Conservation (phyloP, 768 basidiomycete genomes). For the Tremella yokohamensis region DNA sequence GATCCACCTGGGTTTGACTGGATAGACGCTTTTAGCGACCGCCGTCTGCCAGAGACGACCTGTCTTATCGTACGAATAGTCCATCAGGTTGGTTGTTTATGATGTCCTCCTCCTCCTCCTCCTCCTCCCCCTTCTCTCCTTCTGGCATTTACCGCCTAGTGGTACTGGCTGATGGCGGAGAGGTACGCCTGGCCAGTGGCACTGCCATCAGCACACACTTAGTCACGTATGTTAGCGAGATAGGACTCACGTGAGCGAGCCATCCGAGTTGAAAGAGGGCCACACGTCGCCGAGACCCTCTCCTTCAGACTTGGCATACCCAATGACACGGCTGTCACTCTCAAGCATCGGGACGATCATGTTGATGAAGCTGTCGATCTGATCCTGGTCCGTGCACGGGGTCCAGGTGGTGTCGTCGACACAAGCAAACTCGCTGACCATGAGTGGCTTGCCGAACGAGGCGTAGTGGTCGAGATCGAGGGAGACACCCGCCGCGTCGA, state of each 20-base stretch:
- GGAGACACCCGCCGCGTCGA: constrained; percentile 45
- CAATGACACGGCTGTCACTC: constrained; percentile 43
- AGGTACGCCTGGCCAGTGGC: constrained; percentile 45
- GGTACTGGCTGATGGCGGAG: constrained; percentile 43
- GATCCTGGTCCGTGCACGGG: constrained; percentile 49
- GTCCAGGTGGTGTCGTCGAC: constrained; percentile 47
- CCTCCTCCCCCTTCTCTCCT: too few relatives aligned
- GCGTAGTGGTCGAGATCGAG: constrained; percentile 44
- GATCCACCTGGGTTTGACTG: too few relatives aligned
- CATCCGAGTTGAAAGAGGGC: constrained; percentile 35
- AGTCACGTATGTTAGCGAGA: neutral
- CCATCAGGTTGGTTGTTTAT: too few relatives aligned
- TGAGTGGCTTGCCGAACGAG: constrained; percentile 47
- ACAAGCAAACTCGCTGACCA: constrained; percentile 49
- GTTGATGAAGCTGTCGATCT: constrained; percentile 50
- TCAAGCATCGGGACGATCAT: constrained; percentile 50
- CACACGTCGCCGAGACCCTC: constrained; percentile 48
- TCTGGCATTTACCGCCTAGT: too few relatives aligned
- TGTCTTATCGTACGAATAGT: too few relatives aligned
- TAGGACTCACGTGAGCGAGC: constrained; percentile 38
- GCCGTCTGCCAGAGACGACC: too few relatives aligned
- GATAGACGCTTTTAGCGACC: too few relatives aligned
- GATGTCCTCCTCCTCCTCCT: too few relatives aligned
- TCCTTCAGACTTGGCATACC: constrained; percentile 50
- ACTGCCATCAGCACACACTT: constrained; percentile 18